Evolutionary conservation across 139 green algal species (phyloP).

Genomic region (Raphidocelis subcapitata): DNA sequence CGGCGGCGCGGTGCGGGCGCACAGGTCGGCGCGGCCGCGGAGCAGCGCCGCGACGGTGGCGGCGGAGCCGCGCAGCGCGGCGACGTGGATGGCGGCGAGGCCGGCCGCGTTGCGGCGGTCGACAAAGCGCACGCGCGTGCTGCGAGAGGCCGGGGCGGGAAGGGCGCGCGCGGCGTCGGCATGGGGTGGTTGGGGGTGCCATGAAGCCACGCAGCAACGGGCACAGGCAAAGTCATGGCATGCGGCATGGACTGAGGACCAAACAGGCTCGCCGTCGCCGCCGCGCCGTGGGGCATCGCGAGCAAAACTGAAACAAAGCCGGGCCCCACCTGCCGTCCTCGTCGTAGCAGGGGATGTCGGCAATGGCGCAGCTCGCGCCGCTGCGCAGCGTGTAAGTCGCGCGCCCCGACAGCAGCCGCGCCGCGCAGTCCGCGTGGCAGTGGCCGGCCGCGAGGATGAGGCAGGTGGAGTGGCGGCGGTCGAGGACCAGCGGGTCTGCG

Average conservation of each 20-base stretch:
- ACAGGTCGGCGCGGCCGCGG: constrained; percentile 38
- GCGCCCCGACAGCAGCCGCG: constrained; percentile 34
- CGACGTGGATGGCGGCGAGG: constrained; percentile 51
- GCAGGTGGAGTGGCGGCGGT: constrained; percentile 48
- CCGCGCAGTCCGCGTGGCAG: constrained; percentile 45
- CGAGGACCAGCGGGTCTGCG: constrained; percentile 37
- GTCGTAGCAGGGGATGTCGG: constrained; percentile 43
- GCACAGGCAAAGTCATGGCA: too few relatives aligned
- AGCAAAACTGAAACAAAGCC: too few relatives aligned
- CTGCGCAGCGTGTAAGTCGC: constrained; percentile 19
- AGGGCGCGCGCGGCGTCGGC: too few relatives aligned
- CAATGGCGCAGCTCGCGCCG: constrained; percentile 22
- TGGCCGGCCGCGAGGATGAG: constrained; percentile 48
- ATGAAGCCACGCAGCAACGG: too few relatives aligned
- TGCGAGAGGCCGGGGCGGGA: too few relatives aligned
- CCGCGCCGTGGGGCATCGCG: too few relatives aligned
- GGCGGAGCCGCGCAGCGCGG: constrained; percentile 42
- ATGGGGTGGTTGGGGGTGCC: too few relatives aligned
- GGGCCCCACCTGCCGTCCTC: constrained; percentile 22
- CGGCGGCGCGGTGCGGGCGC: neutral
- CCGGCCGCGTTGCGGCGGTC: constrained; percentile 57
- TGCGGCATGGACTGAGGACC: too few relatives aligned
- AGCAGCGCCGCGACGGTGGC: constrained; percentile 37
- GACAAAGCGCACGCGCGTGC: constrained; percentile 36
- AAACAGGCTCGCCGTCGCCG: too few relatives aligned